phyloP scores from a whole-genome alignment of 2,329 filamentous ascomycete species.

The Colletotrichum sp. region DNA sequence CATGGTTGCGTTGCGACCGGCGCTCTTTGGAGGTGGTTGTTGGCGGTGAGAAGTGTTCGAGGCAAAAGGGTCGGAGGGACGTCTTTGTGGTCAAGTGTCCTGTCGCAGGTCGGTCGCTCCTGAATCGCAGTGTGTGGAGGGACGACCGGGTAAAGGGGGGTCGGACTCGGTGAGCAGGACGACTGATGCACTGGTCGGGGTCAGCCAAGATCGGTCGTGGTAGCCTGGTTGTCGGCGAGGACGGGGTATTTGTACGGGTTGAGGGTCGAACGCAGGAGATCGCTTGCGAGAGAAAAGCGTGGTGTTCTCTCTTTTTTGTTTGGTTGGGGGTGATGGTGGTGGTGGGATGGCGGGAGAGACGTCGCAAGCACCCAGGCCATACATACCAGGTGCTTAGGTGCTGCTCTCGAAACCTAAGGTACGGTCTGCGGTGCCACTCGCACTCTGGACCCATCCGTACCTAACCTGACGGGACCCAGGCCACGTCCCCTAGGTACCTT shows the following conservation, averaged over 20 bases:
- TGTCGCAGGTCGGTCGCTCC: constrained; percentile 20
- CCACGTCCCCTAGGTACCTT: not conserved
- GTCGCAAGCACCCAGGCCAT: constrained; percentile 10
- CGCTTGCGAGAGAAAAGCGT: not conserved
- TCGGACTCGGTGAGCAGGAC: constrained; percentile 1
- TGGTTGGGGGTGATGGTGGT: not conserved
- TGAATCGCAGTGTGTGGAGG: constrained; percentile 18
- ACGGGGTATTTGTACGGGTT: constrained; percentile 1
- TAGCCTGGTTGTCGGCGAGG: not conserved
- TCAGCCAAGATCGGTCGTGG: not conserved
- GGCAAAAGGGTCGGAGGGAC: not conserved
- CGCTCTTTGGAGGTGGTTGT: not conserved
- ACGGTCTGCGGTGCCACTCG: too few relatives aligned
- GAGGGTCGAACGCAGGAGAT: not conserved
- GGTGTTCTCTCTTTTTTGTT: not conserved
- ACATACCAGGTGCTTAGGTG: not conserved
- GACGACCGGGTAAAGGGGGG: constrained; percentile 1
- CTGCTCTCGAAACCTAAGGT: constrained; percentile 2
- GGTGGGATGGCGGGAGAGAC: constrained; percentile 9
- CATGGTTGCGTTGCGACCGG: constrained; percentile 14
- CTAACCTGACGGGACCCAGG: not conserved
- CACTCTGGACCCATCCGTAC: not conserved
- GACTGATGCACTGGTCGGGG: not conserved
- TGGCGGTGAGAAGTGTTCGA: not conserved
- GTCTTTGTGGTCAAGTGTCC: constrained; percentile 15